phyloP scores from a whole-genome alignment of 1,284 basidiomycete species.

The Somion occarium region DNA sequence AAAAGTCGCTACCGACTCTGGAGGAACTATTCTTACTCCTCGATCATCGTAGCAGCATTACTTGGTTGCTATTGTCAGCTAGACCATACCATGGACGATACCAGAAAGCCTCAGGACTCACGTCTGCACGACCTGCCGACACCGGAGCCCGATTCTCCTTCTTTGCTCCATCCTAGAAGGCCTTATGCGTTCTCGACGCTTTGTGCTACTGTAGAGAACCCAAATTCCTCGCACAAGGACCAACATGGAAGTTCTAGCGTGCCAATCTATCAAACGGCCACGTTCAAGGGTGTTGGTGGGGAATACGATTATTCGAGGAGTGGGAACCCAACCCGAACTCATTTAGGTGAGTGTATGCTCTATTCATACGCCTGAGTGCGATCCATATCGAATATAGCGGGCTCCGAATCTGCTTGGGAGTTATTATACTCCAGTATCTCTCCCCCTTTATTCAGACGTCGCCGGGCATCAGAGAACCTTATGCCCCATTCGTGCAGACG shows the following conservation, averaged over 20 bases:
- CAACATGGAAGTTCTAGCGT: slow-evolving; percentile 93
- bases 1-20: too few species aligned
- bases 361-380: too few species aligned
- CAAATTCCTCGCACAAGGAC: slow-evolving; percentile 77
- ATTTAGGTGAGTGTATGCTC: slow-evolving; percentile 71
- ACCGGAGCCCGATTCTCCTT: slow-evolving; percentile 72
- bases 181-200: slow-evolving; percentile 81
- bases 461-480: too few species aligned
- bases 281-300: slow-evolving; percentile 93
- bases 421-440: too few species aligned
- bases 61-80: too few species aligned
- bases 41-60: too few species aligned
- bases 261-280: slow-evolving; percentile 97
- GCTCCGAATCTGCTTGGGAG: too few species aligned
- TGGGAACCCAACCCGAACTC: slow-evolving; percentile 95
- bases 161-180: slow-evolving; percentile 44
- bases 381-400: too few species aligned
- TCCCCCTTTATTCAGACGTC: too few species aligned
- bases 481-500: too few species aligned
- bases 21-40: too few species aligned
- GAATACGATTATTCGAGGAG: slow-evolving; percentile 93
- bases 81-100: slow-evolving; percentile 9
- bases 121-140: slow-evolving; percentile 50
- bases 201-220: slow-evolving; percentile 87
- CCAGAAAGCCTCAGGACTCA: slow-evolving; percentile 5